Conservation (phyloP, 805 yeast species). For the Yarrowia alimentaria region DNA sequence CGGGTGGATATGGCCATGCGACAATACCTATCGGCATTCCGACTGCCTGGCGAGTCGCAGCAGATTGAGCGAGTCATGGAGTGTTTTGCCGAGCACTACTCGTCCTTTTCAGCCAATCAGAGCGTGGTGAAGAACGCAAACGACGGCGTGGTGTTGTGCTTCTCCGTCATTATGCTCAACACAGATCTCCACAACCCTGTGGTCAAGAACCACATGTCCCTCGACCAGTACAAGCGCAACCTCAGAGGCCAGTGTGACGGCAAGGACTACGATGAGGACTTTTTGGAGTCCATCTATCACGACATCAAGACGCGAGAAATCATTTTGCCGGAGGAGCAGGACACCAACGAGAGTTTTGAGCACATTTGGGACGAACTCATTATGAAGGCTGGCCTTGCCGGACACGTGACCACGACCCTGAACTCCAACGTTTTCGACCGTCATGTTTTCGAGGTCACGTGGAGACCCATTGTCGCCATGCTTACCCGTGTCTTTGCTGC, state of each 20-base stretch:
- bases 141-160: slow-evolving; percentile 77
- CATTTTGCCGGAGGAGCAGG: slow-evolving; percentile 97
- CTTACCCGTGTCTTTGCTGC: slow-evolving; percentile 76
- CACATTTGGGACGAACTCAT: slow-evolving; percentile 51
- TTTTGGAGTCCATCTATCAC: slow-evolving; percentile 71
- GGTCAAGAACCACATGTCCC: slow-evolving; percentile 85
- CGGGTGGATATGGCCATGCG: slow-evolving; percentile 94
- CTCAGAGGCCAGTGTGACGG: slow-evolving; percentile 72
- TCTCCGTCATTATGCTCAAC: slow-evolving; percentile 89
- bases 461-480: slow-evolving; percentile 66
- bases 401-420: slow-evolving; percentile 27
- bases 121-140: slow-evolving; percentile 46
- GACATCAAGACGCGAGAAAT: slow-evolving; percentile 85
- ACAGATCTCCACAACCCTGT: slow-evolving; percentile 93
- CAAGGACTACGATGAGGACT: slow-evolving; percentile 81
- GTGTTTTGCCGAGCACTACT: slow-evolving; percentile 77
- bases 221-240: slow-evolving; percentile 76
- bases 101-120: slow-evolving; percentile 38
- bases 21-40: slow-evolving; percentile 71
- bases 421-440: slow-evolving; percentile 58
- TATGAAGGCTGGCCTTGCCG: slow-evolving; percentile 33
- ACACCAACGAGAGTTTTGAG: slow-evolving; percentile 88
- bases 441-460: slow-evolving; percentile 62
- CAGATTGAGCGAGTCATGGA: slow-evolving; percentile 93
- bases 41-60: slow-evolving; percentile 97